Evolutionary conservation across 163 green algal genomes (phyloP).

Genomic region (Chlamydomonas reinhardtii): DNA sequence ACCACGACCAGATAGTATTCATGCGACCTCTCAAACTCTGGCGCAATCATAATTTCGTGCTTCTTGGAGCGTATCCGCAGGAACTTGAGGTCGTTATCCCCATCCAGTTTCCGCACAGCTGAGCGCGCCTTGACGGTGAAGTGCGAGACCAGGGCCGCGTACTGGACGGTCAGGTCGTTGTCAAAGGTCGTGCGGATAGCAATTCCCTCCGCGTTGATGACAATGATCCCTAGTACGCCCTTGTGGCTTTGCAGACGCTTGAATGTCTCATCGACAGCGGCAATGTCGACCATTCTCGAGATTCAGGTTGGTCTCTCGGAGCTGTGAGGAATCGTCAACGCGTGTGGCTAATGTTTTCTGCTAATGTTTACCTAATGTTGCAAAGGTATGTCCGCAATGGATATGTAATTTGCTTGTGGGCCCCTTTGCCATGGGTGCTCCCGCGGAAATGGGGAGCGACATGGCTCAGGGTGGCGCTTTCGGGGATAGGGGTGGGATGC

Average conservation of each 20-base stretch:
- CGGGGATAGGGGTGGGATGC: no score
- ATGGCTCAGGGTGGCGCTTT: no score
- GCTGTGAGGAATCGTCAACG: no score
- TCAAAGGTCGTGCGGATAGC: slow-evolving; percentile 78
- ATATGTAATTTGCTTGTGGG: no score
- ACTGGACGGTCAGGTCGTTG: slow-evolving; percentile 78
- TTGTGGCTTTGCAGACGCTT: slow-evolving; percentile 71
- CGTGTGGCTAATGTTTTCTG: no score
- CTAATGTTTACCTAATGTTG: no score
- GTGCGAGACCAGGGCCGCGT: slow-evolving; percentile 72
- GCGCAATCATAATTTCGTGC: slow-evolving; percentile 82
- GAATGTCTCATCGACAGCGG: slow-evolving; percentile 77
- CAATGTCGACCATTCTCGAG: slow-evolving; percentile 65
- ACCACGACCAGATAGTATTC: slow-evolving; percentile 81
- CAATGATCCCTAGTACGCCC: slow-evolving; percentile 68
- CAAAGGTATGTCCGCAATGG: no score
- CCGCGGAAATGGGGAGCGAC: no score
- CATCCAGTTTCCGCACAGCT: slow-evolving; percentile 70
- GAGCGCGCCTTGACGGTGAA: slow-evolving; percentile 77
- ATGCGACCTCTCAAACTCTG: slow-evolving; percentile 73
- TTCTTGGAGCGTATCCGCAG: slow-evolving; percentile 76
- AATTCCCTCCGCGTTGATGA: slow-evolving; percentile 79
- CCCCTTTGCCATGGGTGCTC: no score
- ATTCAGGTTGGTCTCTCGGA: no score
- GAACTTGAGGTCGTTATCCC: slow-evolving; percentile 78